Percentiles rank a stretch among this genome's conserved stretches.
Conservation (phyloP, 1,139 yeast species). For the Yamadazyma taylorii region DNA sequence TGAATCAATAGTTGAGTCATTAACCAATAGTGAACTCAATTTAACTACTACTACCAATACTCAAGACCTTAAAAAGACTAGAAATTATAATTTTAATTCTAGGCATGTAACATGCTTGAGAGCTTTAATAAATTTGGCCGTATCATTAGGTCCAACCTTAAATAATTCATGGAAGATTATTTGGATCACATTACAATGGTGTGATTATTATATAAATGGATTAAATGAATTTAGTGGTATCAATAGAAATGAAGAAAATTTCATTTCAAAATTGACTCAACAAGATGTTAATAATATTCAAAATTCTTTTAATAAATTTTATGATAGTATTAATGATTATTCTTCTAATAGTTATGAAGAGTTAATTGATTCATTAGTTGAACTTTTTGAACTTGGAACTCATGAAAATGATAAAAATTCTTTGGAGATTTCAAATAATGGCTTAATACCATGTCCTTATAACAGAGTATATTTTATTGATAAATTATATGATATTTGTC, state of each 20-base stretch:
- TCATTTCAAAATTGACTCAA: slow-evolving; percentile 27
- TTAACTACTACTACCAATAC: slow-evolving; percentile 4
- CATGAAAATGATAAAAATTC: slow-evolving; percentile 1
- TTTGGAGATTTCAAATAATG: slow-evolving; percentile 2
- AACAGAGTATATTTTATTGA: slow-evolving; percentile 43
- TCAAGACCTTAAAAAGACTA: not conserved
- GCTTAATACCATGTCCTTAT: slow-evolving; percentile 30
- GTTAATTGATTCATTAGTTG: slow-evolving; percentile 46
- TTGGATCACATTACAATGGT: slow-evolving; percentile 75
- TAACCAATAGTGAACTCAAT: slow-evolving; percentile 10
- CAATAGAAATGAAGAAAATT: slow-evolving; percentile 21
- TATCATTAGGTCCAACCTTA: slow-evolving; percentile 74
- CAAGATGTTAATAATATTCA: slow-evolving; percentile 57
- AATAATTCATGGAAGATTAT: slow-evolving; percentile 68
- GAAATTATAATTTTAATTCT: slow-evolving; percentile 46
- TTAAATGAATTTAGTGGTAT: slow-evolving; percentile 46
- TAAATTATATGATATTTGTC: slow-evolving; percentile 44
- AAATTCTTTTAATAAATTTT: slow-evolving; percentile 54
- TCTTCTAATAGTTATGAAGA: slow-evolving; percentile 48
- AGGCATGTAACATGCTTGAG: slow-evolving; percentile 76
- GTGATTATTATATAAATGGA: slow-evolving; percentile 61
- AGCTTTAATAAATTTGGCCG: slow-evolving; percentile 73
- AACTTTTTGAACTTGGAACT: slow-evolving; percentile 22
- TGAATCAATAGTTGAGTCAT: slow-evolving; percentile 60
- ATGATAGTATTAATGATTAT: slow-evolving; percentile 60